Conservation (phyloP, 805 yeast genomes). For the Pichia gijzeniarum region DNA sequence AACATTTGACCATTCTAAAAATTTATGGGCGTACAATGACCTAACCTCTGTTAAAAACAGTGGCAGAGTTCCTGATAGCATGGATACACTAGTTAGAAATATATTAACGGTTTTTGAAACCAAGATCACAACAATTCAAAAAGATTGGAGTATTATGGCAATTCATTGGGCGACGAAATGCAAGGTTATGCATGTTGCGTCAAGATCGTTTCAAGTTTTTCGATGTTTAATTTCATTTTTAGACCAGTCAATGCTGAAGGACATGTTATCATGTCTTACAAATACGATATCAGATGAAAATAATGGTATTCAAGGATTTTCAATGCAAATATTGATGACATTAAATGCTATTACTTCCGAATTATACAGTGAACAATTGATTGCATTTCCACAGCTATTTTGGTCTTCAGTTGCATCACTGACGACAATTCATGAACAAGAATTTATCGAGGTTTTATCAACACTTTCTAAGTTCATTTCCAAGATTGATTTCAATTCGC, state of each 20-base stretch:
- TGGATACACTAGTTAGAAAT: slow-evolving; percentile 69
- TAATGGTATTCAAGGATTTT: slow-evolving; percentile 88
- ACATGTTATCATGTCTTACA: slow-evolving; percentile 87
- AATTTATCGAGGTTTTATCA: slow-evolving; percentile 81
- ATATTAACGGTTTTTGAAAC: slow-evolving; percentile 51
- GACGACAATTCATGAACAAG: slow-evolving; percentile 86
- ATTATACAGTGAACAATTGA: slow-evolving; percentile 66
- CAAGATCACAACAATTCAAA: slow-evolving; percentile 47
- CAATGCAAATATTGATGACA: slow-evolving; percentile 96
- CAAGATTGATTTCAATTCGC: slow-evolving; percentile 79
- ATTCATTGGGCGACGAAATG: slow-evolving; percentile 95
- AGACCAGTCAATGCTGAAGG: slow-evolving; percentile 84
- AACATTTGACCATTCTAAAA: slow-evolving; percentile 40
- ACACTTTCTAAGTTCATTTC: slow-evolving; percentile 76
- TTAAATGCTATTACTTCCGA: slow-evolving; percentile 88
- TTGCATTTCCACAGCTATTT: slow-evolving; percentile 86
- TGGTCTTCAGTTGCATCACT: slow-evolving; percentile 95
- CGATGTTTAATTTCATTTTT: slow-evolving; percentile 74
- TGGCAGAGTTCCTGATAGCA: slow-evolving; percentile 76
- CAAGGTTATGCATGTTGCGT: slow-evolving; percentile 94
- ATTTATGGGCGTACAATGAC: slow-evolving; percentile 84
- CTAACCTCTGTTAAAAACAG: slow-evolving; percentile 68
- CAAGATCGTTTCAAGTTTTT: slow-evolving; percentile 91
- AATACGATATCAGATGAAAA: slow-evolving; percentile 90
- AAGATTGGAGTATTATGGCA: slow-evolving; percentile 80